Evolutionary conservation across 2,329 filamentous ascomycete genomes (phyloP), one percentile per base, ranked within the genome.

Genomic region (Huntiella moniliformis): DNA sequence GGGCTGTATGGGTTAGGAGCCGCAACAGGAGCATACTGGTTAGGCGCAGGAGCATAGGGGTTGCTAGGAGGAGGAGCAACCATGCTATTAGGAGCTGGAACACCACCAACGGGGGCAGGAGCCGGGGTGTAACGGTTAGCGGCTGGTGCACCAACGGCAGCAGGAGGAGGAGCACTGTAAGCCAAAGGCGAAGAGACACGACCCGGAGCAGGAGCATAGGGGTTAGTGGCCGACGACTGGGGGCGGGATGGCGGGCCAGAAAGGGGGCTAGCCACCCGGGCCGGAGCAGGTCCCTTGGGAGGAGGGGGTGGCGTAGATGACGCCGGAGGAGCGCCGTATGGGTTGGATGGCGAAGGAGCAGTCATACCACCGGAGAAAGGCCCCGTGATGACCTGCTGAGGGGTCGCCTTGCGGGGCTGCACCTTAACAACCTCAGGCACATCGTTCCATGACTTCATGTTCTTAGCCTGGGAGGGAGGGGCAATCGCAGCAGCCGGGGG

Each of bases 391-490:
- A 76, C 73, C 2, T 87, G 85, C 1, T 88, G 95, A 39, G 70
- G 70, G 16, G 44, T 46, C 5, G 47, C 13, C 57, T 79, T 75
- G 53, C 87, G 77, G 16, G 79, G 71, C 11, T 74, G 71, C n/a
- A 72, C 66, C 65, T 88, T 84, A 39, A 74, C 70, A 39, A 96
- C 82, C 55, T 94, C 73, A 1, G 91, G 91, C 44, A 92, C 80
- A 60, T 98, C 91, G 54, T 98, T 98, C 91, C 91, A 98, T 54
- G 82, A 81, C 22, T 79, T 74, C 52, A 79, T 78, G 52, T 81
- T 79, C 56, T 77, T 79, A 48, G 74, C 67, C 56, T 75, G 77
- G 7, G 82, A 74, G 13, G 83, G 75, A 16, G 85, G 78, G 12
- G 42, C 42, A 42, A 50, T 44, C 16, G 38, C 31, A 10, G 38